Base-by-base conservation (phyloP, 2,329 filamentous ascomycete genomes). In the Epichloe elymi region DNA sequence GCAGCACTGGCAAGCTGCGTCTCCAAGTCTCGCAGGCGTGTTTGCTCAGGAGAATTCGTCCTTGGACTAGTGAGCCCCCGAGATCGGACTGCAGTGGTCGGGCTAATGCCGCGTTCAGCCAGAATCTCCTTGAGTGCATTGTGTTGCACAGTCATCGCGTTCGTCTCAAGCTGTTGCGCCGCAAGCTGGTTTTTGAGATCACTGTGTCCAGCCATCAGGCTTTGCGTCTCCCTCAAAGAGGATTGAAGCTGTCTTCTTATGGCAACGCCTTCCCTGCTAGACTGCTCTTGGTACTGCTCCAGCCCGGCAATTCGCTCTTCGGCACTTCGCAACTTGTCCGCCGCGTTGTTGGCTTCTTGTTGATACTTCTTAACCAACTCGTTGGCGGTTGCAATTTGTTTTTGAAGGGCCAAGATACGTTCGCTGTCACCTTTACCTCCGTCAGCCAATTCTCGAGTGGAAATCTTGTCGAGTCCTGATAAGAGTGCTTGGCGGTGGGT, bases 261-360 rank as follows among this genome's bases (percentile, higher is more conserved):
- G 37, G 83, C 81, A 50, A 98, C 82, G 46, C 89, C 89, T 67
- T 98, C 94, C 43, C 93, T 81, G 67, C 90, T 97, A 4, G 90
- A 86, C 68, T 98, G 93, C 64, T 98, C 93, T 68, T 98, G 93
- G 65, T 97, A 97, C 30, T 89, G 88, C 66, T 98, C 93, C 3
- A 98, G 77, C 6, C 93, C 93, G 5, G 93, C 94, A 65, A 98
- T 97, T 41, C 93, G 83, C 70, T 97, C 94, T 68, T 98, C 94
- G 3, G 93, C 93, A 53, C 85, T 85, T 49, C 93, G 85, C 49
- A 98, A 75, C 64, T 90, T 94, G 62, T 96, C 89, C 0, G 88
- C 85, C 3, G 90, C 89, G 26, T 76, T 71, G 65, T 98, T 88
- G 1, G 90, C 91, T 53, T 94, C 90, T 54, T 84, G 77, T 65